Evolutionary conservation across 352 stramenopile species (phyloP).

Genomic region (Globisporangium spinosum): DNA sequence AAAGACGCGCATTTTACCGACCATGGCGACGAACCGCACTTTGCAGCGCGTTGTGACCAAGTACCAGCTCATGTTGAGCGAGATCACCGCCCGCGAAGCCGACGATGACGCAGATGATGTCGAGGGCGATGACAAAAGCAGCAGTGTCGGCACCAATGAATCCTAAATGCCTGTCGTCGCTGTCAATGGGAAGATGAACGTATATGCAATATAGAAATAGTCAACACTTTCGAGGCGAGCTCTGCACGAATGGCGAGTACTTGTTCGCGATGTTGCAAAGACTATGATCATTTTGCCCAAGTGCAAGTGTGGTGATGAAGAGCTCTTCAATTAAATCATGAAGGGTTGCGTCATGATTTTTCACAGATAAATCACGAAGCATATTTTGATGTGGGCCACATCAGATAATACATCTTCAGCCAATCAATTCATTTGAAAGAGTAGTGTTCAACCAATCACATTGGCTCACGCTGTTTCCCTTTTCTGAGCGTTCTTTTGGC

Average conservation of each 20-base stretch:
- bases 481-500: too few species aligned
- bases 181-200: too few species aligned
- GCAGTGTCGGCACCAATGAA: neutral
- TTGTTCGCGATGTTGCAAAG: too few species aligned
- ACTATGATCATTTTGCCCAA: too few species aligned
- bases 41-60: slow-evolving; percentile 82
- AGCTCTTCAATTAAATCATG: neutral
- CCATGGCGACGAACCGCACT: slow-evolving; percentile 73
- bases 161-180: neutral
- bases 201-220: neutral
- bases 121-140: neutral
- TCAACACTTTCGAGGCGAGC: neutral
- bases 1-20: slow-evolving; percentile 64
- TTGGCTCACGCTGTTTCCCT: too few species aligned
- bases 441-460: too few species aligned
- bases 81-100: slow-evolving; percentile 51
- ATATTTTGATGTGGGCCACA: too few species aligned
- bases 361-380: too few species aligned
- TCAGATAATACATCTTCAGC: too few species aligned
- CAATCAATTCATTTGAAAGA: too few species aligned
- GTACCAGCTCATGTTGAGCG: slow-evolving; percentile 79
- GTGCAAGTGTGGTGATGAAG: too few species aligned
- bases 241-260: too few species aligned
- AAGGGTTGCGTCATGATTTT: neutral
- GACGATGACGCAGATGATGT: slow-evolving; percentile 9